Evolutionary conservation across 306 rosid genomes (phyloP).

Genomic region (Lagenaria siceraria): DNA sequence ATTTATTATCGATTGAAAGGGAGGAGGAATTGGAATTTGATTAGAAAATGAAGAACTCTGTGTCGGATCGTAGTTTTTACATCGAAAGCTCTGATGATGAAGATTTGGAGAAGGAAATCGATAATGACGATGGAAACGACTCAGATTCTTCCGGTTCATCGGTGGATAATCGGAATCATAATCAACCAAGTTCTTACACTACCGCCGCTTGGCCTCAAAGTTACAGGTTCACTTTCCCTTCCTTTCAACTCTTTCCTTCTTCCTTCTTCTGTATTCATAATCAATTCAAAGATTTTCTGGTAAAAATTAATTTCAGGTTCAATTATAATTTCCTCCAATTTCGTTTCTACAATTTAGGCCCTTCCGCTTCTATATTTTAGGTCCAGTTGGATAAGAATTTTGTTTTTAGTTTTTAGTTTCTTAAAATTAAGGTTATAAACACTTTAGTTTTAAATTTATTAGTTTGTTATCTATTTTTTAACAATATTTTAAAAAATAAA

Average conservation of each 20-base stretch:
- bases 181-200: conserved; percentile 51
- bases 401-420: no score
- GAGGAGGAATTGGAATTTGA: background rate
- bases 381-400: no score
- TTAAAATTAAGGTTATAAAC: no score
- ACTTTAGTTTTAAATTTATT: no score
- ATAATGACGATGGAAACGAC: conserved; percentile 49
- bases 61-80: conserved; percentile 64
- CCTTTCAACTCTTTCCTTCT: background rate
- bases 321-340: no score
- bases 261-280: no score
- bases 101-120: conserved; percentile 42
- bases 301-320: no score
- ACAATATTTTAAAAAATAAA: no score
- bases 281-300: no score
- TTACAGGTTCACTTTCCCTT: conserved; percentile 50
- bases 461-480: no score
- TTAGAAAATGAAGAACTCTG: conserved; percentile 56
- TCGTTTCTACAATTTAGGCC: no score
- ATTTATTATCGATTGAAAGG: background rate
- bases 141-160: conserved; percentile 71
- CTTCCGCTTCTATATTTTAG: no score
- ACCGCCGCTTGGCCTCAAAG: conserved; percentile 87
- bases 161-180: conserved; percentile 38
- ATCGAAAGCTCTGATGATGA: conserved; percentile 73